Base-by-base conservation (phyloP, 2,329 filamentous ascomycete species). In the Fusarium sublunatum region DNA sequence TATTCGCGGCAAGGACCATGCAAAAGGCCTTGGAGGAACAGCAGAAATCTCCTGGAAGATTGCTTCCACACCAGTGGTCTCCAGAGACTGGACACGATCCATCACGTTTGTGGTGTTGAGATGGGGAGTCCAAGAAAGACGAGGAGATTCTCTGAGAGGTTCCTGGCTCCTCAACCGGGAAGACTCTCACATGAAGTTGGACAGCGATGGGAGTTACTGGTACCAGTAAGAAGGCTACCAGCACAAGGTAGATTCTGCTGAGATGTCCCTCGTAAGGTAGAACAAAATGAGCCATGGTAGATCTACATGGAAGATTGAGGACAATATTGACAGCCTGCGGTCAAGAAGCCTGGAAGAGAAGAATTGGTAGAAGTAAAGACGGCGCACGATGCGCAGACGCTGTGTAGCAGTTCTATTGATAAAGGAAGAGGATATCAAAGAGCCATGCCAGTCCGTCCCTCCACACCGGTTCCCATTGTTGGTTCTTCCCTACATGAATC, bases 1-100 rank as follows among this genome's bases (percentile, higher is more conserved):
- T 71, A 28, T 71, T 70, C 34, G 69, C 65, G 38, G 69, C 69
- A 35, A 71, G 58, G 15, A 71, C 44, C 40, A 65, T 64, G 49
- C 69, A 71, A 15, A 40, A 34, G 5, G 61, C 59, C 15, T 57
- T 38, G 7, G 48, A 57, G 10, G 61, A 53, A 28, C 69, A 71
- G 22, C 69, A 71, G 38, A 71, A 69, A 36, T 67, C 57, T 15
- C 57, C 58, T 4, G 67, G 64, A 26, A 69, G 50, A 5, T 48
- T 41, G 10, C 31, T 58, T 25, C 69, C 66, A 38, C 69, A 71
- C 50, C 59, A 59, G 15, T 46, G 43, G n/a, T 65, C 53, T 29
- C 55, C 57, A 7, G 61, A 50, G 41, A 59, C 31, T 24, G 64
- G 59, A 31, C 69, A 71, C 35, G 63, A 64, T 24, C 56, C 64